Percentiles rank a stretch among this genome's conserved stretches.
phyloP scores from a whole-genome alignment of 441 rosid species.

The Syzygium malaccense region DNA sequence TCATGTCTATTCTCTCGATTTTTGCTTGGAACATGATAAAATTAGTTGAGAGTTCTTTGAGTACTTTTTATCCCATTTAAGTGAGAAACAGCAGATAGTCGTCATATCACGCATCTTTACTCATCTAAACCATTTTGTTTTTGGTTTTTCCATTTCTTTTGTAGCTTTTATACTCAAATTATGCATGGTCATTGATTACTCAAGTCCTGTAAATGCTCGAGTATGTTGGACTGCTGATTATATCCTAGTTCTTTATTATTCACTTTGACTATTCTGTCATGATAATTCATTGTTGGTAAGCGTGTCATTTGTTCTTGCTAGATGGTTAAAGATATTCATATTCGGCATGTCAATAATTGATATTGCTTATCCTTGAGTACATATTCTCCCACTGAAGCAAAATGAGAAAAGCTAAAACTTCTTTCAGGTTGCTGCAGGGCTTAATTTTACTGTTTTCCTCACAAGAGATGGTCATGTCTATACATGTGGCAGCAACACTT shows the following conservation, averaged over 20 bases:
- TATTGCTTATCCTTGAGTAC: neutral
- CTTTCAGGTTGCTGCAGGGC: constrained; percentile 87
- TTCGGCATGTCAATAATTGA: neutral
- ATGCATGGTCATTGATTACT: neutral
- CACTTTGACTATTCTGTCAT: neutral
- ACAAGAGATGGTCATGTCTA: constrained; percentile 68
- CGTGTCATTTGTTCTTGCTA: neutral
- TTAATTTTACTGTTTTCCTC: constrained; percentile 78
- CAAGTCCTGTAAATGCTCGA: neutral
- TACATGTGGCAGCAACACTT: constrained; percentile 75
- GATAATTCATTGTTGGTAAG: neutral
- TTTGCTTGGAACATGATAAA: neutral
- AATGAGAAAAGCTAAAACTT: constrained; percentile 1
- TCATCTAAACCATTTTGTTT: neutral
- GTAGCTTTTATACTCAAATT: neutral
- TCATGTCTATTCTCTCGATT: neutral
- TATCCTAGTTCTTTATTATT: neutral
- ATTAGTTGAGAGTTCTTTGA: neutral
- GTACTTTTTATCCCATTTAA: neutral
- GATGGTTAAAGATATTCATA: neutral
- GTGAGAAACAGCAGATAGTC: neutral
- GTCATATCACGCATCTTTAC: neutral
- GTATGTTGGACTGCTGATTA: neutral
- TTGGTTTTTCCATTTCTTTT: neutral
- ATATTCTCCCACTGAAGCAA: neutral